phyloP scores from a whole-genome alignment of 148 eudicot genomes.

The Selenicereus undatus region DNA sequence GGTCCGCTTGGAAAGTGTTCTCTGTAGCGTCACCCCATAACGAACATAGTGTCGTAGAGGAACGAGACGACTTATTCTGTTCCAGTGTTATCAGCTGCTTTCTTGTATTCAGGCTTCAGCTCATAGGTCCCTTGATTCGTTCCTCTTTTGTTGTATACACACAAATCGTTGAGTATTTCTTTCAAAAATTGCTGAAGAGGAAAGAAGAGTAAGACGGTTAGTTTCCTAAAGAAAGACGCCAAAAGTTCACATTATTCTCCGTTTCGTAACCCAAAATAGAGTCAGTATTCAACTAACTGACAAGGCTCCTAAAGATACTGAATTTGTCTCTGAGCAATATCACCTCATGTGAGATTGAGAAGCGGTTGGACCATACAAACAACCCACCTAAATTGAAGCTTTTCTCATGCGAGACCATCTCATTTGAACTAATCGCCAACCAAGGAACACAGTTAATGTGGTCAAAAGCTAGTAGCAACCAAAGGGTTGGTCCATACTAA shows the following conservation, averaged over 20 bases:
- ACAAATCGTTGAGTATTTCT: constrained; percentile 88
- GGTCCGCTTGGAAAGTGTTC: not conserved
- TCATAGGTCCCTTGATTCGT: constrained; percentile 92
- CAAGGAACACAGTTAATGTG: not conserved
- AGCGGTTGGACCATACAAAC: not conserved
- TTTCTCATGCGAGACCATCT: not conserved
- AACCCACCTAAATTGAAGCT: not conserved
- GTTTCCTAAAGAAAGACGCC: not conserved
- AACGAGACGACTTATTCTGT: constrained; percentile 41
- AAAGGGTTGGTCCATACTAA: not conserved
- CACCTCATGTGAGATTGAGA: not conserved
- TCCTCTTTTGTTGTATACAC: constrained; percentile 96
- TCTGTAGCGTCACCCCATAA: not conserved
- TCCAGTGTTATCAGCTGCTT: constrained; percentile 71
- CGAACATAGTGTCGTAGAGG: constrained; percentile 1
- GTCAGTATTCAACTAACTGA: not conserved
- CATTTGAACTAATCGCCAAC: not conserved
- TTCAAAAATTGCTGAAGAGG: constrained; percentile 85
- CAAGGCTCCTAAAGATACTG: not conserved
- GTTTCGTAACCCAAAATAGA: not conserved
- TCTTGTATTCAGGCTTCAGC: constrained; percentile 96
- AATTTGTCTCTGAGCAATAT: not conserved
- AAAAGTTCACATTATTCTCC: not conserved
- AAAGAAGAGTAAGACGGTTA: not conserved
- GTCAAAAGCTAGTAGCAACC: not conserved